phyloP scores from a whole-genome alignment of 176 grass and related monocot species.

The Avena insularis region DNA sequence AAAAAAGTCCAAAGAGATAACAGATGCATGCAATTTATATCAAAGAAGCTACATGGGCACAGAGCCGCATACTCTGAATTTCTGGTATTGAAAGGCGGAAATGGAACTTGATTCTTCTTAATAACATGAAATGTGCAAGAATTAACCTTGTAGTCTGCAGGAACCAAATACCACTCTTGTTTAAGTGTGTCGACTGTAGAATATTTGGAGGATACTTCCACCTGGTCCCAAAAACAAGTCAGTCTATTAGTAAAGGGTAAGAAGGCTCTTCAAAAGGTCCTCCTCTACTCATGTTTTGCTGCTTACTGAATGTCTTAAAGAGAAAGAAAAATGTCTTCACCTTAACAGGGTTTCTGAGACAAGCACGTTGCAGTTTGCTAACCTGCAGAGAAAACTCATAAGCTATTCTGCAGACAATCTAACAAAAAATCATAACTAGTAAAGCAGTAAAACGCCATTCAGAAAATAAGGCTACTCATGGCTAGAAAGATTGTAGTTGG shows the following conservation, averaged over 20 bases:
- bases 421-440: not conserved
- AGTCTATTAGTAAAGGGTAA: slow-evolving; percentile 26
- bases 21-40: not conserved
- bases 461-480: not conserved
- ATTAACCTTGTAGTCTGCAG: slow-evolving; percentile 76
- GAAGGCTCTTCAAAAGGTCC: not conserved
- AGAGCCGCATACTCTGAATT: not conserved
- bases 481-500: not conserved
- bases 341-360: slow-evolving; percentile 95
- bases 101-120: not conserved
- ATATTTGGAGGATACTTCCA: slow-evolving; percentile 80
- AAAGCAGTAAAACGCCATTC: not conserved
- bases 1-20: not conserved
- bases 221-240: slow-evolving; percentile 43
- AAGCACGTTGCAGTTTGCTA: slow-evolving; percentile 89
- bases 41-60: not conserved
- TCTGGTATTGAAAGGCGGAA: not conserved
- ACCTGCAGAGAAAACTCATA: slow-evolving; percentile 56
- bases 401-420: slow-evolving; percentile 31
- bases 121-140: not conserved
- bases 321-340: slow-evolving; percentile 44
- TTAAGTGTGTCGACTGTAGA: slow-evolving; percentile 87
- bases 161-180: slow-evolving; percentile 73
- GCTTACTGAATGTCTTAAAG: slow-evolving; percentile 13
- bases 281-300: not conserved